phyloP scores from a whole-genome alignment of 352 stramenopile species.

The Peronospora tabacina region DNA sequence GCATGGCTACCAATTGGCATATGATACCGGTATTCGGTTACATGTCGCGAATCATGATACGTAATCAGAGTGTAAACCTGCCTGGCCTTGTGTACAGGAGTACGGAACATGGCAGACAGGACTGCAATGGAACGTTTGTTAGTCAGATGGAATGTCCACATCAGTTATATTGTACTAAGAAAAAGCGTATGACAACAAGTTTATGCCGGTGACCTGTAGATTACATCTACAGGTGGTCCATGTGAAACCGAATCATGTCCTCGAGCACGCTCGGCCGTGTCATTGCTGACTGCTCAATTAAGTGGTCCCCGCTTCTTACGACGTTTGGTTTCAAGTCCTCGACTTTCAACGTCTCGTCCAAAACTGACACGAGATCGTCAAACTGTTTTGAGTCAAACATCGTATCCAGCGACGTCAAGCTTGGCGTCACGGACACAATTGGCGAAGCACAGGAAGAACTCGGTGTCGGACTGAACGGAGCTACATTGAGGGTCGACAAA shows the following conservation, averaged over 20 bases:
- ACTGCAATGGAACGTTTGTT: neutral
- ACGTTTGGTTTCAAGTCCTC: conserved; percentile 3
- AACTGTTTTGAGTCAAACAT: conserved; percentile 26
- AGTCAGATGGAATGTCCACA: neutral
- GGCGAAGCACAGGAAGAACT: conserved; percentile 17
- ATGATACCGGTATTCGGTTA: neutral
- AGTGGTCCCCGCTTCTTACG: conserved; percentile 3
- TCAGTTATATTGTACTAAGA: neutral
- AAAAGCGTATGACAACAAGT: neutral
- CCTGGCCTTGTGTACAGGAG: neutral
- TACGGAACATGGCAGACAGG: neutral
- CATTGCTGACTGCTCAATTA: neutral
- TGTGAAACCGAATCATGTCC: conserved; percentile 44
- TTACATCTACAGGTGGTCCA: conserved; percentile 21
- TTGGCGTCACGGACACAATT: conserved; percentile 4
- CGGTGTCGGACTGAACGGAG: conserved; percentile 6
- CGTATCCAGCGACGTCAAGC: conserved; percentile 6
- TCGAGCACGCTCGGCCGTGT: conserved; percentile 26
- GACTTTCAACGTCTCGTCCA: conserved; percentile 29
- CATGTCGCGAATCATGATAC: neutral
- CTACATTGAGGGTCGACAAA: conserved; percentile 12
- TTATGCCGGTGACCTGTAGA: neutral
- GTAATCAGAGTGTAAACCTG: conserved; percentile 4
- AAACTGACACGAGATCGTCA: conserved; percentile 34
- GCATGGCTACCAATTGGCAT: neutral